phyloP scores from a whole-genome alignment of 129 eudicot species.

The Flaveria linearis region DNA sequence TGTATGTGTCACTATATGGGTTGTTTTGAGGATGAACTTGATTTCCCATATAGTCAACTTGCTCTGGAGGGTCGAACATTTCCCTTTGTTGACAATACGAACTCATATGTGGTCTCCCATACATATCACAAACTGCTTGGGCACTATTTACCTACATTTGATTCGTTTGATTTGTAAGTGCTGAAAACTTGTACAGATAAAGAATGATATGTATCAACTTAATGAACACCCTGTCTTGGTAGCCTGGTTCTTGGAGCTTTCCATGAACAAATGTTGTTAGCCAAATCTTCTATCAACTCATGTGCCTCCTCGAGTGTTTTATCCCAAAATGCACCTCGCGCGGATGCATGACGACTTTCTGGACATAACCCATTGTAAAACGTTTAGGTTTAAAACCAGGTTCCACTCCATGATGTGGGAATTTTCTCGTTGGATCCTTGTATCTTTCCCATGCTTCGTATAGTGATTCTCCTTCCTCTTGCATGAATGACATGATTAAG shows the following conservation, averaged over 20 bases:
- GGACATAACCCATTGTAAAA: neutral
- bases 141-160: neutral
- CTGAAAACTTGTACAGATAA: no score
- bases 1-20: neutral
- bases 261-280: no score
- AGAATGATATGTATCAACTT: no score
- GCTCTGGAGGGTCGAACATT: neutral
- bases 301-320: neutral
- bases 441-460: neutral
- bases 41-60: neutral
- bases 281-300: neutral
- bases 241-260: no score
- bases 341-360: neutral
- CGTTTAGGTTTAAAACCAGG: neutral
- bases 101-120: neutral
- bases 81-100: neutral
- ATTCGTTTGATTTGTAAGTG: no score
- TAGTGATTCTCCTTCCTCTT: neutral
- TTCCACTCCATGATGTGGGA: neutral
- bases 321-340: neutral
- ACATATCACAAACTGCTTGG: neutral
- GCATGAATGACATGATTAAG: neutral
- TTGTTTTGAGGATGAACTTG: neutral
- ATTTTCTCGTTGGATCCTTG: neutral
- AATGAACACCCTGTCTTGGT: no score